A percentile compares a stretch with the other conserved stretches of the same genome.
These are phyloP conservation scores for Mycena maculata DNA, from an alignment of 768 basidiomycete species.

Conservation along the genomic window DNA sequence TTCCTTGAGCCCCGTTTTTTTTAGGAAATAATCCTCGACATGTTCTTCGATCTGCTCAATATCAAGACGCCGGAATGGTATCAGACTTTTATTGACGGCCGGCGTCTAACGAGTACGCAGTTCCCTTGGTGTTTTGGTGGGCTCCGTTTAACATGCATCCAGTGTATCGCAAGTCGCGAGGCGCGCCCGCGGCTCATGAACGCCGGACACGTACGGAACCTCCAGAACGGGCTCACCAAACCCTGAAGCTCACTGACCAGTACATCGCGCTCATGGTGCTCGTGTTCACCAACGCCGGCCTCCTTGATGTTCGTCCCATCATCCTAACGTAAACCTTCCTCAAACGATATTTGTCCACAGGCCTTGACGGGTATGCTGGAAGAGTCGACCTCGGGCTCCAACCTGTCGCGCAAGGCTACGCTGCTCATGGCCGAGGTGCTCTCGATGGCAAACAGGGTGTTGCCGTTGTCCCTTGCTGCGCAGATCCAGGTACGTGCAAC, in stretches of 20 bases:
- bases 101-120: slow-evolving; percentile 84
- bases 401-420: slow-evolving; percentile 89
- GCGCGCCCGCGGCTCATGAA: slow-evolving; percentile 45
- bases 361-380: slow-evolving; percentile 88
- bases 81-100: slow-evolving; percentile 90
- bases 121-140: slow-evolving; percentile 1
- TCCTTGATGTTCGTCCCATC: slow-evolving; percentile 77
- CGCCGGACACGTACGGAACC: slow-evolving; percentile 45
- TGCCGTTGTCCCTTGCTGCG: slow-evolving; percentile 86
- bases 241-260: slow-evolving; percentile 90
- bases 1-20: slow-evolving; percentile 21
- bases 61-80: slow-evolving; percentile 96
- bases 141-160: not conserved
- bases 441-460: slow-evolving; percentile 85
- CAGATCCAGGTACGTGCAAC: slow-evolving; percentile 73
- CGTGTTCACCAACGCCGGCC: slow-evolving; percentile 87
- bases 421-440: slow-evolving; percentile 92
- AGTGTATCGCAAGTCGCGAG: slow-evolving; percentile 77
- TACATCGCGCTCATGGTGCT: slow-evolving; percentile 88
- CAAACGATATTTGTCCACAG: slow-evolving; percentile 51
- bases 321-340: not conserved
- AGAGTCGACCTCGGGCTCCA: slow-evolving; percentile 78
- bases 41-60: slow-evolving; percentile 93
- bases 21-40: slow-evolving; percentile 92
- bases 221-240: slow-evolving; percentile 62